These are phyloP conservation scores for Fonsecaea multimorphosa DNA, from an alignment of 2,329 filamentous ascomycete species.

Conservation along the genomic window DNA sequence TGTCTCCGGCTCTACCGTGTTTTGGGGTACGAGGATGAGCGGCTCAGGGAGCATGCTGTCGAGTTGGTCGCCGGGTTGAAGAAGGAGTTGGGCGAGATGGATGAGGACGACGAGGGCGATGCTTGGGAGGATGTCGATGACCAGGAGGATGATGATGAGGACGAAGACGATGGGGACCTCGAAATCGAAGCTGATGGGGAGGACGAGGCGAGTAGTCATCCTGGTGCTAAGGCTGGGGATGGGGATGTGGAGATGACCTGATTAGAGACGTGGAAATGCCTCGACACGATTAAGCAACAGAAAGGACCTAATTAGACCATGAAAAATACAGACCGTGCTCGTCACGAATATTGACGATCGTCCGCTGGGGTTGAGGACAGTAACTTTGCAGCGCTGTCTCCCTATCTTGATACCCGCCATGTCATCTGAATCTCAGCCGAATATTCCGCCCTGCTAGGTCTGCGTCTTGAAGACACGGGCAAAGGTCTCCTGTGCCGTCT, in stretches of 20 bases:
- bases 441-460: background rate
- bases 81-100: conserved; percentile 66
- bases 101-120: conserved; percentile 61
- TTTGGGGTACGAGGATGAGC: conserved; percentile 73
- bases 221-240: conserved; percentile 40
- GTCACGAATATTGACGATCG: background rate
- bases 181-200: conserved; percentile 35
- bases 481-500: conserved; percentile 19
- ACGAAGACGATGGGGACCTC: conserved; percentile 30
- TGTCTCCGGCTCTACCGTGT: conserved; percentile 78
- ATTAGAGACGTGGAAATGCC: too few relatives aligned
- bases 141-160: conserved; percentile 55
- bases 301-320: background rate
- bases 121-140: conserved; percentile 62
- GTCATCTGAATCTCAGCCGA: background rate
- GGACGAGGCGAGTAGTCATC: conserved; percentile 55
- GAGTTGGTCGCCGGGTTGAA: conserved; percentile 60
- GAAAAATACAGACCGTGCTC: background rate
- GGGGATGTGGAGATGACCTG: conserved; percentile 36
- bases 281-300: too few relatives aligned
- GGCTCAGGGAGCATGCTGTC: conserved; percentile 51
- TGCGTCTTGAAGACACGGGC: conserved; percentile 9
- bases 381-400: background rate
- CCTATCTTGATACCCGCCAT: background rate
- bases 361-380: background rate